A percentile compares a stretch with the other conserved stretches of the same genome.
Evolutionary conservation across 1,284 basidiomycete species (phyloP).

Genomic region (Microbotryum violaceum): DNA sequence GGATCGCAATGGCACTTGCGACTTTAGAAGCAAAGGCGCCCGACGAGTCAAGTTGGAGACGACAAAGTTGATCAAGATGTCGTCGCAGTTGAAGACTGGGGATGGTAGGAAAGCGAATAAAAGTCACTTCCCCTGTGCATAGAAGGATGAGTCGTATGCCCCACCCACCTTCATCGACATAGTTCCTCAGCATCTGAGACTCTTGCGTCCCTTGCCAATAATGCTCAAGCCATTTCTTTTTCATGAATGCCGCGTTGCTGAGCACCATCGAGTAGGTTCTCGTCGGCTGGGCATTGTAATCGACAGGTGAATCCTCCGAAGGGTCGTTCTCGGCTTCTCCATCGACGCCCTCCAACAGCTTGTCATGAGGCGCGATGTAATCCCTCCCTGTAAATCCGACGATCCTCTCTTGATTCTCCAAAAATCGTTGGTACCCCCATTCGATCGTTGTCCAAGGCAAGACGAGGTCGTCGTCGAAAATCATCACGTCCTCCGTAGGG

Average conservation of each 20-base stretch:
- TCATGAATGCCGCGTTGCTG: conserved; percentile 30
- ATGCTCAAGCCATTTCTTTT: conserved; percentile 22
- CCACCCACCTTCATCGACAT: conserved; percentile 28
- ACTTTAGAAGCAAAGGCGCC: conserved; percentile 30
- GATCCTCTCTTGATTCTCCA: conserved; percentile 13
- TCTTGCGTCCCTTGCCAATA: conserved; percentile 25
- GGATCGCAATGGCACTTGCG: conserved; percentile 18
- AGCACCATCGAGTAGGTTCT: conserved; percentile 30
- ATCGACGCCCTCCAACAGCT: too few species aligned
- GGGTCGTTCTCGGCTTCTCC: too few species aligned
- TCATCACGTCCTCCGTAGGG: conserved; percentile 26
- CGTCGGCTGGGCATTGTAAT: conserved; percentile 22
- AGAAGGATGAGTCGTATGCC: too few species aligned
- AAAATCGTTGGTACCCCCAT: conserved; percentile 28
- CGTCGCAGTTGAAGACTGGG: conserved; percentile 34
- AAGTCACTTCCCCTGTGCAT: neutral
- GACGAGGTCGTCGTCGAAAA: conserved; percentile 33
- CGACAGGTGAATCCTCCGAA: neutral
- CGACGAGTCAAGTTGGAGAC: conserved; percentile 28
- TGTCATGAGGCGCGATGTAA: conserved; percentile 2
- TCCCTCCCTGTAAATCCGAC: conserved; percentile 30
- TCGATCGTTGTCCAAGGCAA: conserved; percentile 23
- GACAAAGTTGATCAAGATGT: conserved; percentile 33
- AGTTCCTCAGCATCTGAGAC: conserved; percentile 16
- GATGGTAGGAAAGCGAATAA: neutral